Conservation (phyloP, 345 rosid species). For the Cardiospermum halicacabum region DNA sequence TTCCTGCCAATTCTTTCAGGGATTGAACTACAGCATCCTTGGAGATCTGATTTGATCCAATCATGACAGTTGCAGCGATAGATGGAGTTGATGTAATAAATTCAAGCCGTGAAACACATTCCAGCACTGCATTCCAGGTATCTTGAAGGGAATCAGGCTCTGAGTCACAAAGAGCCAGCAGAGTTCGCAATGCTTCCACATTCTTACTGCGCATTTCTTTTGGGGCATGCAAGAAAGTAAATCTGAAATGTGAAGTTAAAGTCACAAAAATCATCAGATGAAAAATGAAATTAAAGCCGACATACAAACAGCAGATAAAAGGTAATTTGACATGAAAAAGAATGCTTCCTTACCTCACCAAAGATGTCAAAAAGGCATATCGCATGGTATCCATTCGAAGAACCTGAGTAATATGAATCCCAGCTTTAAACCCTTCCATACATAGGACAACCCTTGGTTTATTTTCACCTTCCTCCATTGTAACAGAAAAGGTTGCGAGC, state of each 20-base stretch:
- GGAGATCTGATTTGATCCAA: constrained; percentile 96
- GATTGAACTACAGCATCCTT: constrained; percentile 93
- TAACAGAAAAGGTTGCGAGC: constrained; percentile 96
- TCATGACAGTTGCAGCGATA: constrained; percentile 92
- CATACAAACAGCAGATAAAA: not conserved
- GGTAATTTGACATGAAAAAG: not conserved
- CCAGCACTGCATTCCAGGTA: constrained; percentile 99
- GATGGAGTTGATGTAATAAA: constrained; percentile 82
- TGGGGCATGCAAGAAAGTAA: constrained; percentile 98
- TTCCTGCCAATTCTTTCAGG: constrained; percentile 85
- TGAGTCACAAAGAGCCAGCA: constrained; percentile 67
- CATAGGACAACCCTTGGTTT: constrained; percentile 84
- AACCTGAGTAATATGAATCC: constrained; percentile 81
- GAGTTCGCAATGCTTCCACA: constrained; percentile 91
- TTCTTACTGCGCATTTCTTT: constrained; percentile 95
- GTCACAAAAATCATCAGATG: constrained; percentile 7
- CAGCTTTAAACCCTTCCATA: constrained; percentile 99
- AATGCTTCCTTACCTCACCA: constrained; percentile 62
- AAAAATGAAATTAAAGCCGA: not conserved
- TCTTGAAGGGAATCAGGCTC: constrained; percentile 83
- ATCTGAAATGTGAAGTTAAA: constrained; percentile 43
- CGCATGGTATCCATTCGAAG: constrained; percentile 99
- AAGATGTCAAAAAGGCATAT: constrained; percentile 93
- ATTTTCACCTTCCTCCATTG: constrained; percentile 98
- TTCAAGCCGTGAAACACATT: constrained; percentile 98